Percentiles rank a stretch among this genome's conserved stretches.
Conservation (phyloP, 371 early-diverging fungal species). For the Rhizopus arrhizus region DNA sequence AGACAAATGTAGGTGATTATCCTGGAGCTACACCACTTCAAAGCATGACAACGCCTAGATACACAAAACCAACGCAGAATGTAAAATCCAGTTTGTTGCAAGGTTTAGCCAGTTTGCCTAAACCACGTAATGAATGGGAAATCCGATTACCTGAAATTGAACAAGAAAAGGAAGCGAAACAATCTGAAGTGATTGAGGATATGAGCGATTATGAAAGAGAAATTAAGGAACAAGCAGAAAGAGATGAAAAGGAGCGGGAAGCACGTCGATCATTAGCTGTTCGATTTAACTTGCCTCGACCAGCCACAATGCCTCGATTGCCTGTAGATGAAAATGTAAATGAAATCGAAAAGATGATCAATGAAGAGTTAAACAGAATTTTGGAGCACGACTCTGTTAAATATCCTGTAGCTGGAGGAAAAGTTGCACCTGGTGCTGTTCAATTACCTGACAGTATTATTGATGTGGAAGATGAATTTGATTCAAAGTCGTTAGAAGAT, state of each 20-base stretch:
- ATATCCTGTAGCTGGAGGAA: slow-evolving; percentile 68
- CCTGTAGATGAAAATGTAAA: slow-evolving; percentile 1
- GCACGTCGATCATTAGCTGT: slow-evolving; percentile 74
- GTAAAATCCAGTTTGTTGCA: slow-evolving; percentile 52
- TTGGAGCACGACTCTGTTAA: slow-evolving; percentile 70
- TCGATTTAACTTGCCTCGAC: slow-evolving; percentile 81
- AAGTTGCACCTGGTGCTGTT: slow-evolving; percentile 54
- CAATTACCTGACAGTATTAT: slow-evolving; percentile 33
- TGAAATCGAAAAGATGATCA: slow-evolving; percentile 49
- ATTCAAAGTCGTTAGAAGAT: slow-evolving; percentile 34
- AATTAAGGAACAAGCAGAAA: slow-evolving; percentile 40
- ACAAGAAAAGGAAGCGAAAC: slow-evolving; percentile 42
- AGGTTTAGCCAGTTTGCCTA: slow-evolving; percentile 75
- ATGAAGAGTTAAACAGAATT: slow-evolving; percentile 64
- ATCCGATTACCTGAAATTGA: slow-evolving; percentile 81
- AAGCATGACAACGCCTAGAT: slow-evolving; percentile 62
- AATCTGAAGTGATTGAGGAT: slow-evolving; percentile 50
- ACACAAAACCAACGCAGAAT: slow-evolving; percentile 38
- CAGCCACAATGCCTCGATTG: slow-evolving; percentile 42
- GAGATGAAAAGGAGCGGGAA: slow-evolving; percentile 51
- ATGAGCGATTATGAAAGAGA: slow-evolving; percentile 71
- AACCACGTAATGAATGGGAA: slow-evolving; percentile 93
- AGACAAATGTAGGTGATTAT: not conserved
- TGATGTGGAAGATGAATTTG: slow-evolving; percentile 58
- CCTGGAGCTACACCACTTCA: slow-evolving; percentile 63